Conservation (phyloP, 257 asterid species). For the Verbascum thapsus region DNA sequence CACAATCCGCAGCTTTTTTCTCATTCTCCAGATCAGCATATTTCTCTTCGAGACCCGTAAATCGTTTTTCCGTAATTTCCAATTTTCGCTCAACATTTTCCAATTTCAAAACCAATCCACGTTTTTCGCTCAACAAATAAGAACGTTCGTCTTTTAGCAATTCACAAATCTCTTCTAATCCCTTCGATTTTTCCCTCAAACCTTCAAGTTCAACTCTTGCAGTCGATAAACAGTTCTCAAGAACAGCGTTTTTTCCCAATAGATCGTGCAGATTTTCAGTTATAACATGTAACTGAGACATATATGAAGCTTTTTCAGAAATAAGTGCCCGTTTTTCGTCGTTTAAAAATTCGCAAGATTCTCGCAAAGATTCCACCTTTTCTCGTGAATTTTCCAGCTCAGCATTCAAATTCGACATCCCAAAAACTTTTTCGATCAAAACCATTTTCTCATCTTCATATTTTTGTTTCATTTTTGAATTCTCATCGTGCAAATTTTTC, state of each 20-base stretch:
- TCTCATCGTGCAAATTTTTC: conserved; percentile 65
- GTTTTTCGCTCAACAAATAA: conserved; percentile 67
- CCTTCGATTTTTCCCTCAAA: conserved; percentile 85
- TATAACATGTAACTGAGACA: conserved; percentile 71
- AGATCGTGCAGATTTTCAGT: conserved; percentile 79
- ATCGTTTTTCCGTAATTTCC: conserved; percentile 63
- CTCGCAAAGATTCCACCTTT: conserved; percentile 51
- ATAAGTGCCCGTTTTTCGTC: conserved; percentile 70
- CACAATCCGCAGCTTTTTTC: conserved; percentile 54
- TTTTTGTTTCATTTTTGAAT: conserved; percentile 47
- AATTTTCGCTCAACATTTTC: conserved; percentile 62
- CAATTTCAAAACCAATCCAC: conserved; percentile 52
- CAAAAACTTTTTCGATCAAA: conserved; percentile 43
- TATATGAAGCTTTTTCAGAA: conserved; percentile 69
- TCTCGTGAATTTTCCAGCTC: conserved; percentile 63
- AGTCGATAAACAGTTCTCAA: conserved; percentile 68
- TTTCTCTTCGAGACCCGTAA: conserved; percentile 67
- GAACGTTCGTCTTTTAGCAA: conserved; percentile 75
- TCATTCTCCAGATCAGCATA: conserved; percentile 67
- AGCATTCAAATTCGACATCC: conserved; percentile 53
- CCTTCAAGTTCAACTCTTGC: conserved; percentile 91
- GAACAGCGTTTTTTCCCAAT: conserved; percentile 72
- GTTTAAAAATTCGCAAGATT: conserved; percentile 50
- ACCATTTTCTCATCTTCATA: conserved; percentile 54
- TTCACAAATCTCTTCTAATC: conserved; percentile 75